These are phyloP conservation scores for Teratosphaeria epicoccoides DNA, from an alignment of 2,329 filamentous ascomycete species.

Conservation along the genomic window DNA sequence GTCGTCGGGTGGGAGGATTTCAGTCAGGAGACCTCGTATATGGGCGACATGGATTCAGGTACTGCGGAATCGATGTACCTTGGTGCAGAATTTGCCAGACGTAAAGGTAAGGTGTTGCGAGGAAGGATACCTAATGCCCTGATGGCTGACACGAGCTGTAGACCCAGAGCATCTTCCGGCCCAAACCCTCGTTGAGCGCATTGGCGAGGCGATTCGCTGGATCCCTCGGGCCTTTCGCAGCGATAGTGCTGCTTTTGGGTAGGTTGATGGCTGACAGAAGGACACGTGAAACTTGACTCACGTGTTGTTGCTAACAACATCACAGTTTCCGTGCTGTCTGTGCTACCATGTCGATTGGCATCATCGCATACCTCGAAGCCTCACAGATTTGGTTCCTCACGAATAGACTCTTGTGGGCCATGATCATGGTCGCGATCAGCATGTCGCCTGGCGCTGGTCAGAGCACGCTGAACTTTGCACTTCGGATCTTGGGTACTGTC, in stretches of 20 bases:
- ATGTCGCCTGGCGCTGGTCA: constrained; percentile 62
- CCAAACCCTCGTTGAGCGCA: constrained; percentile 45
- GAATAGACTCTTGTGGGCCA: constrained; percentile 63
- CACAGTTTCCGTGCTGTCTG: constrained; percentile 60
- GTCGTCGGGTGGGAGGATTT: constrained; percentile 38
- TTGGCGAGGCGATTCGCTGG: constrained; percentile 50
- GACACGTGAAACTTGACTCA: no score
- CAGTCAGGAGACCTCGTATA: constrained; percentile 43
- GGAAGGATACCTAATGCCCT: neutral
- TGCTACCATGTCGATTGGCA: constrained; percentile 61
- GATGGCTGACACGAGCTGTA: constrained; percentile 18
- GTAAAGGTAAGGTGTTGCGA: constrained; percentile 22
- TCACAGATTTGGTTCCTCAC: constrained; percentile 57
- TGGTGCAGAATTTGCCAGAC: constrained; percentile 49
- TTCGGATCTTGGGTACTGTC: constrained; percentile 54
- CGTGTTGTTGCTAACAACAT: no score
- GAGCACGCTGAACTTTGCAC: constrained; percentile 56
- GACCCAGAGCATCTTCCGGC: constrained; percentile 67
- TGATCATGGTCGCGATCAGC: constrained; percentile 61
- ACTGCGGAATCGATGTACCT: constrained; percentile 48
- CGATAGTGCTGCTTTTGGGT: constrained; percentile 55
- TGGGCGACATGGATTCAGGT: constrained; percentile 47
- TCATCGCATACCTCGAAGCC: constrained; percentile 53
- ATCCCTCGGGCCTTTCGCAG: constrained; percentile 53
- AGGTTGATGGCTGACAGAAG: no score